phyloP scores from a whole-genome alignment of 2,329 filamentous ascomycete genomes.

The Venturia carpophila region DNA sequence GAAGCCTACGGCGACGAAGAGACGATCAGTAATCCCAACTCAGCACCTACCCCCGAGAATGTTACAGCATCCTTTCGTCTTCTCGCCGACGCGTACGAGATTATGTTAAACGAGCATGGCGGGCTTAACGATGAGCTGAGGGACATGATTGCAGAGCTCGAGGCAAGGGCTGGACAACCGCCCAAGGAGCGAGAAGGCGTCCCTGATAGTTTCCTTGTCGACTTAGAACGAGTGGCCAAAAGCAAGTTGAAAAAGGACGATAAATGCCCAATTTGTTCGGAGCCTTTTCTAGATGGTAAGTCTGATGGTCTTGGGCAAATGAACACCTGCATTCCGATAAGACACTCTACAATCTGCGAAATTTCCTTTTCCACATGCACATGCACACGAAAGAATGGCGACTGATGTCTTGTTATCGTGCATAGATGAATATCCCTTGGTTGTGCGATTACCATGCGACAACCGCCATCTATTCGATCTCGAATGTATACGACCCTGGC shows the following conservation, averaged over 20 bases:
- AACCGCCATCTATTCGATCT: conserved; percentile 55
- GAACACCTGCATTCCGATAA: not conserved
- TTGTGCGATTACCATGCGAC: conserved; percentile 55
- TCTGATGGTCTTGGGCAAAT: not conserved
- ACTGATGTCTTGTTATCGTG: conserved; percentile 17
- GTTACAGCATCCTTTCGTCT: conserved; percentile 52
- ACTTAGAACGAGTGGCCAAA: conserved; percentile 52
- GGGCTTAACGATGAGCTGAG: conserved; percentile 39
- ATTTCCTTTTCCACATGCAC: not conserved
- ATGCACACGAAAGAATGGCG: not conserved
- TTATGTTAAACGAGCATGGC: conserved; percentile 42
- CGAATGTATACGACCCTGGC: conserved; percentile 57
- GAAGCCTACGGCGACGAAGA: conserved; percentile 41
- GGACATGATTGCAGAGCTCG: conserved; percentile 48
- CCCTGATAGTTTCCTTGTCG: conserved; percentile 53
- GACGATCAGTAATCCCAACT: conserved; percentile 46
- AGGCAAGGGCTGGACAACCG: conserved; percentile 50
- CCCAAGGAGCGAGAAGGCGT: conserved; percentile 54
- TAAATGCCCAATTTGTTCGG: conserved; percentile 53
- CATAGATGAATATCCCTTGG: conserved; percentile 51
- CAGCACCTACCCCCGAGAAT: conserved; percentile 53
- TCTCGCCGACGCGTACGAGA: conserved; percentile 53
- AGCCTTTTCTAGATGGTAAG: conserved; percentile 52
- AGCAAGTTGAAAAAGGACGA: conserved; percentile 45
- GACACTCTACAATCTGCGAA: not conserved